Evolutionary conservation across 169 alveolate genomes (phyloP).

Genomic region (Amoebophrya sp.): DNA sequence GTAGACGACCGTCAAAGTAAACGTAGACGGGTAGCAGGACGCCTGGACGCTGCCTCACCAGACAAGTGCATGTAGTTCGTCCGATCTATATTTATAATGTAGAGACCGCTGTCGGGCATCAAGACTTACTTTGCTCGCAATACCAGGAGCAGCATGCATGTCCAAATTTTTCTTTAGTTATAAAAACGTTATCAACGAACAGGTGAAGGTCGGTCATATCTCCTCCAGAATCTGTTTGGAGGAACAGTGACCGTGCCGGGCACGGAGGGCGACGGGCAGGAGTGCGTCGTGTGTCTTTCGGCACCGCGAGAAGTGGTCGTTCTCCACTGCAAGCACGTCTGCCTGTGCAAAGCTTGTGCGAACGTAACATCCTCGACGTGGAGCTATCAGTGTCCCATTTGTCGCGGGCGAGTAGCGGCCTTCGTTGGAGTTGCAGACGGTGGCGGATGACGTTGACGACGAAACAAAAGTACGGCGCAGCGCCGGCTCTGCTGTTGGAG

Average conservation of each 20-base stretch:
- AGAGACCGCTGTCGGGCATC: background rate
- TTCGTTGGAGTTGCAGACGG: background rate
- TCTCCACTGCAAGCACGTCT: background rate
- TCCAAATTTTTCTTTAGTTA: background rate
- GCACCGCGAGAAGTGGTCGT: background rate
- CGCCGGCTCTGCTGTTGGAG: no score
- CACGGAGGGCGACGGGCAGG: background rate
- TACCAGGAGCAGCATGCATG: no score
- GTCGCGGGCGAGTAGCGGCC: background rate
- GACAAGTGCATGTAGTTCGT: background rate
- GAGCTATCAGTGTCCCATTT: background rate
- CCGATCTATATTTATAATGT: background rate
- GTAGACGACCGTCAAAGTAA: background rate
- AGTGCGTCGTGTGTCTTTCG: background rate
- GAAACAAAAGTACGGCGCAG: no score
- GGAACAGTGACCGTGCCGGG: background rate
- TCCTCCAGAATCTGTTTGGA: background rate
- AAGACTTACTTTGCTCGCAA: no score
- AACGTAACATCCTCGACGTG: background rate
- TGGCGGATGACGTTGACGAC: no score
- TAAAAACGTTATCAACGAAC: background rate
- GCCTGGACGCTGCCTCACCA: background rate
- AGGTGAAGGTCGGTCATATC: background rate
- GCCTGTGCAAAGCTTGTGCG: background rate
- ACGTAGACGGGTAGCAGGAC: background rate